Evolutionary conservation across 1,139 yeast genomes (phyloP), one percentile per base, ranked within the genome.

Genomic region (Debaryomycetaceae sp.): DNA sequence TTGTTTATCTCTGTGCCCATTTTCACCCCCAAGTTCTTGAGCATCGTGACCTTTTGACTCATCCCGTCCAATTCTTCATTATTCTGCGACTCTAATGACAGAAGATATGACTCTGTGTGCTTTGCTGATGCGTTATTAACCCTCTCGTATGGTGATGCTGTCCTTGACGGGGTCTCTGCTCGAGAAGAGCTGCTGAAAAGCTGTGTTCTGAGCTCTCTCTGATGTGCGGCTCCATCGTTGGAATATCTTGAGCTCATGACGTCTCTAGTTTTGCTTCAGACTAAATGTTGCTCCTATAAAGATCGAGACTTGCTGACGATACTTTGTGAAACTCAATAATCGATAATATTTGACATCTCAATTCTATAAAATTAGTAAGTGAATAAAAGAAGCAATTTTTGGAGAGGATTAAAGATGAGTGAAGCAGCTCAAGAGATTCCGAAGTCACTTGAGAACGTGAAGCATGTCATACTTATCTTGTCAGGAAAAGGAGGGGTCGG

Each of bases 1-100:
- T 83, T 84, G 55, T 87, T 82, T 52, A 90, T 91, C 60, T 90
- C 96, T 39, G 80, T 81, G 3, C 97, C 97, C 85, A 91, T 90
- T 52, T 72, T 78, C 39, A 80, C 62, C 6, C 96, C 86, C 45
- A 88, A 66, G 48, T 78, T 81, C 64, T 88, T 90, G 50, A 91
- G 69, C 55, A 85, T 75, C 43, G 79, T 72, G 34, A 91, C 83
- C 57, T 87, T 87, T 45, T 81, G 79, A 39, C 83, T 76, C 83
- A 91, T 84, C 13, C 76, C 65, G 42, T 81, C 81, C 60, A 87
- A 66, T 48, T 88, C 90, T 37, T 85, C 90, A 50, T 88, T 88
- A 55, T 85, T 85, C 60, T 91, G 97, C 11, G 90, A 78, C 60
- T 91, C 98, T 43, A 90, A 68, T 40, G 89, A 81, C 69, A 84